These are phyloP conservation scores for Fusarium mundagurra DNA, from an alignment of 2,329 filamentous ascomycete species.

Conservation along the genomic window DNA sequence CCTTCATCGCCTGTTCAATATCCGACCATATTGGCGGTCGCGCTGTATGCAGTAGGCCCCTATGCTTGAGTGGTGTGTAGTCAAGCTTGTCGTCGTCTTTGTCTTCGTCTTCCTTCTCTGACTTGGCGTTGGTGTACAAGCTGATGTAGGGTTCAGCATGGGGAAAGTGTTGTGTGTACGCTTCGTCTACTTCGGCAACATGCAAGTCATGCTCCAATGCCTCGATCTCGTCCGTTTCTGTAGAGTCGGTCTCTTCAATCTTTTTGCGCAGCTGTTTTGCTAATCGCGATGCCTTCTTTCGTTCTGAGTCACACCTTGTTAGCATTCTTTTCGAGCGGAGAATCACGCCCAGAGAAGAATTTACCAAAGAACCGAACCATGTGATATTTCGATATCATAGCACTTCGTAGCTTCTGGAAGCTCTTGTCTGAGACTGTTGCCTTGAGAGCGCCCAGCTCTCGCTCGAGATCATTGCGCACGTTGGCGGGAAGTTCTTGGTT, in stretches of 20 bases:
- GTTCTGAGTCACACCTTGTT: slow-evolving; percentile 59
- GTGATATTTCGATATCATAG: slow-evolving; percentile 83
- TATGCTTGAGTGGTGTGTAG: slow-evolving; percentile 51
- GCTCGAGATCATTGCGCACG: slow-evolving; percentile 74
- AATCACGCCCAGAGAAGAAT: slow-evolving; percentile 30
- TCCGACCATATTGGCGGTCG: slow-evolving; percentile 72
- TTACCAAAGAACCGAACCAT: slow-evolving; percentile 86
- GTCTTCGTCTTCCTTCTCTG: slow-evolving; percentile 51
- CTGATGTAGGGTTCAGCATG: slow-evolving; percentile 76
- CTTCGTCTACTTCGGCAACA: slow-evolving; percentile 75
- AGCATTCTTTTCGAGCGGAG: background rate
- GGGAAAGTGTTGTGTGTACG: slow-evolving; percentile 79
- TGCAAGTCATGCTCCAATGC: slow-evolving; percentile 68
- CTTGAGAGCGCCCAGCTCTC: slow-evolving; percentile 74
- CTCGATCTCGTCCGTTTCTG: slow-evolving; percentile 63
- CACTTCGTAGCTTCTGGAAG: slow-evolving; percentile 68
- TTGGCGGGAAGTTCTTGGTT: slow-evolving; percentile 73
- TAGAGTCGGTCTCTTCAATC: slow-evolving; percentile 60
- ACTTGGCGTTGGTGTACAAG: slow-evolving; percentile 59
- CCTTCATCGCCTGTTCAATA: slow-evolving; percentile 71
- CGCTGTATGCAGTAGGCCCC: slow-evolving; percentile 56
- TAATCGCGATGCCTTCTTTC: slow-evolving; percentile 75
- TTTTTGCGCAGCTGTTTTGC: slow-evolving; percentile 72
- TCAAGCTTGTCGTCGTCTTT: slow-evolving; percentile 40
- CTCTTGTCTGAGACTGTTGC: slow-evolving; percentile 69